Evolutionary conservation across 148 eudicot species (phyloP).

Genomic region (Talinum fruticosum): DNA sequence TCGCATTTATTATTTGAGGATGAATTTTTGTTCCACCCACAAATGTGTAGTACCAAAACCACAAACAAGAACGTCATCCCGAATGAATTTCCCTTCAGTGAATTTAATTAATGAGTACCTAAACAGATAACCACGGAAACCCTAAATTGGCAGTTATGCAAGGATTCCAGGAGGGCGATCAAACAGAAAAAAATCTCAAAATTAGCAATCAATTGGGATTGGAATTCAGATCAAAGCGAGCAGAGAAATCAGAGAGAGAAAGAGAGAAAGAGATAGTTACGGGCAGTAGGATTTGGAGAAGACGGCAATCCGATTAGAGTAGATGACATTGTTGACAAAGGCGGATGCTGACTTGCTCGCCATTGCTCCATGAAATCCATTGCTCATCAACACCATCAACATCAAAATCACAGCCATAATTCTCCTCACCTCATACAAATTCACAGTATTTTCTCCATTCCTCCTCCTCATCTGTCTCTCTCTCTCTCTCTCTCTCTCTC

Average conservation of each 20-base stretch:
- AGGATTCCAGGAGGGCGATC: background rate
- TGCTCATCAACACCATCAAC: constrained; percentile 19
- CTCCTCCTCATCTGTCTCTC: background rate
- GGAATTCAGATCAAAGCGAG: background rate
- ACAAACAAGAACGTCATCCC: background rate
- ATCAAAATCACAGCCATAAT: constrained; percentile 21
- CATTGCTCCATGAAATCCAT: constrained; percentile 30
- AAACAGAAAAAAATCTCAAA: background rate
- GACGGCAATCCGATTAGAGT: constrained; percentile 80
- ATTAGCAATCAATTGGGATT: background rate
- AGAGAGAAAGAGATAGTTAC: constrained; percentile 34
- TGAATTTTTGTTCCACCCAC: background rate
- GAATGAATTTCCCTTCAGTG: background rate
- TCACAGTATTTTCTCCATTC: background rate
- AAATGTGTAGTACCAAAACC: background rate
- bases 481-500: background rate
- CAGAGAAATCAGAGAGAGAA: constrained; percentile 2
- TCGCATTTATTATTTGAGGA: background rate
- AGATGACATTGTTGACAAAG: constrained; percentile 75
- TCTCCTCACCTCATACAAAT: background rate
- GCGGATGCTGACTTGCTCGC: constrained; percentile 78
- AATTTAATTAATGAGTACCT: background rate
- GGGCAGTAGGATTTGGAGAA: constrained; percentile 99
- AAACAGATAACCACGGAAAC: background rate
- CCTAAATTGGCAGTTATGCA: background rate